Base-by-base conservation (phyloP, 805 yeast genomes). In the Nakazawaea siamensis region DNA sequence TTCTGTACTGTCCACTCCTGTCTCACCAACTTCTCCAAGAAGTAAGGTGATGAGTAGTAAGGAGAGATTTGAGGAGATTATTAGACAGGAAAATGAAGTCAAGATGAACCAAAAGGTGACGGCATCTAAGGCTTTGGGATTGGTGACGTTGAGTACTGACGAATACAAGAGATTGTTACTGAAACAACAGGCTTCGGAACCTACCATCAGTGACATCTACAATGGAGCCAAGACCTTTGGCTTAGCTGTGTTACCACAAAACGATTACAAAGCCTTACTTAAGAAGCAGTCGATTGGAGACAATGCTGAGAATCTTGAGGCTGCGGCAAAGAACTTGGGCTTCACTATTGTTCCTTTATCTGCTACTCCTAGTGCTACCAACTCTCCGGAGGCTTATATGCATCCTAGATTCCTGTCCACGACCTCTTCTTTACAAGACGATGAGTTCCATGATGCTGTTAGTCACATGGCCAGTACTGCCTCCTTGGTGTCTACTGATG, bases 221-320 rank as follows among this genome's bases (percentile, higher is more conserved):
- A 37, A 37, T 20, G 34, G 31, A 15, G 69, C 77, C 4, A 62
- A 58, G 46, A 51, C 51, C 12, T 64, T 65, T 43, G 63, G 64
- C 7, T 47, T 71, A 33, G 56, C 65, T 2, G 64, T 70, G 1
- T 42, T 71, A 28, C 62, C 74, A 2, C 43, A 51, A 5, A 70
- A 64, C 0, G 75, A 69, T 37, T 69, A 65, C 43, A 54, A 51
- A 31, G 35, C 47, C 1, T 44, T 68, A 16, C 40, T 64, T 33
- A 54, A 51, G 27, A 52, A 46, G 25, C 15, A 40, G 38, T 10
- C 14, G 9, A 4, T n/a, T 16, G 24, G 15, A 12, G 35, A 28
- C 5, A 37, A 30, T 3, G 16, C 15, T 4, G 40, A 36, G 4
- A 38, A 33, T 19, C 27, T 40, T 18, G 33, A 25, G 9, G 11